Conservation (phyloP, 2,329 filamentous ascomycete species). For the Chaetomium globosum region DNA sequence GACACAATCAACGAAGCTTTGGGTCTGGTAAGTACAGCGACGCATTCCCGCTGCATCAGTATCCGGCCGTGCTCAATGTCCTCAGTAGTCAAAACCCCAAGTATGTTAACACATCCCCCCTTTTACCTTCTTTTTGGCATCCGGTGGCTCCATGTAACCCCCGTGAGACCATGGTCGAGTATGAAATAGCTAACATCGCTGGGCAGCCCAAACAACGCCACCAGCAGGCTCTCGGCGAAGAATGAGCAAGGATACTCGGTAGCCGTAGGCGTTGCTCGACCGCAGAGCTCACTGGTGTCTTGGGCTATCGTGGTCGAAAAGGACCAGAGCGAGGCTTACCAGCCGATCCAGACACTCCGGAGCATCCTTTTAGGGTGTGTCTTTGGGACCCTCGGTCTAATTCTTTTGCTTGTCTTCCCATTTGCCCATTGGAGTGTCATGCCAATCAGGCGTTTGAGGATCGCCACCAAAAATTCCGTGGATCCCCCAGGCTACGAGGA, state of each 20-base stretch:
- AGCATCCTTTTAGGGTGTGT: slow-evolving; percentile 82
- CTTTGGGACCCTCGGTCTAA: slow-evolving; percentile 75
- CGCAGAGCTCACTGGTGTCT: slow-evolving; percentile 68
- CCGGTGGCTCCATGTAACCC: background rate
- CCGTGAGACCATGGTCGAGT: background rate
- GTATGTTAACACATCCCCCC: background rate
- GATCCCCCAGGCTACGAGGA: slow-evolving; percentile 64
- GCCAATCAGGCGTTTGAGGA: slow-evolving; percentile 75
- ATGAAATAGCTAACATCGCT: background rate
- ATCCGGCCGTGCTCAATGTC: slow-evolving; percentile 63
- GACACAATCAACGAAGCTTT: slow-evolving; percentile 53
- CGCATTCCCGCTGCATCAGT: slow-evolving; percentile 63
- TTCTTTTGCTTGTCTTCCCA: slow-evolving; percentile 72
- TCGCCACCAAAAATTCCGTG: slow-evolving; percentile 74
- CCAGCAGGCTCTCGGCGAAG: slow-evolving; percentile 65
- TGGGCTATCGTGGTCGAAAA: slow-evolving; percentile 86
- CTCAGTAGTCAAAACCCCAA: slow-evolving; percentile 55
- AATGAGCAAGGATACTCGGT: slow-evolving; percentile 74
- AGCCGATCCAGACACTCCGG: slow-evolving; percentile 72
- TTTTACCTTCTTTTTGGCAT: background rate
- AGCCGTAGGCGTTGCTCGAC: slow-evolving; percentile 77
- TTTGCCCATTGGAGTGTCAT: slow-evolving; percentile 79
- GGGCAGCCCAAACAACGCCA: slow-evolving; percentile 63
- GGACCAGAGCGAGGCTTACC: slow-evolving; percentile 71
- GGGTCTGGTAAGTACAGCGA: slow-evolving; percentile 47